Evolutionary conservation across 345 rosid species (phyloP).

Genomic region (Laguncularia racemosa): DNA sequence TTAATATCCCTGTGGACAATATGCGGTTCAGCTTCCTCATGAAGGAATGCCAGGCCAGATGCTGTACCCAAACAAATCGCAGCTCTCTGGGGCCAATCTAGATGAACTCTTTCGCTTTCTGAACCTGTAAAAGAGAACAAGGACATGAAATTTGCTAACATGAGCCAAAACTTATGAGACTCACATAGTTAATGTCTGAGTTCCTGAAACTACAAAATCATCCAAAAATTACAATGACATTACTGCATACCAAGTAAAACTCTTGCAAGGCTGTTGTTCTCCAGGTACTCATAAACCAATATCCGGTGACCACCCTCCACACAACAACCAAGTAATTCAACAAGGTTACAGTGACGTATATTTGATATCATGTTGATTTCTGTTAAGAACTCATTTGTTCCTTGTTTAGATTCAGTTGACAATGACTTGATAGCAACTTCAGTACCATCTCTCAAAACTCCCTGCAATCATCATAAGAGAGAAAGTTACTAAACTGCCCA

Average conservation of each 20-base stretch:
- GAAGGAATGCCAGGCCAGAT: constrained; percentile 59
- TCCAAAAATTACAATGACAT: background rate
- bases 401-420: constrained; percentile 62
- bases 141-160: constrained; percentile 1
- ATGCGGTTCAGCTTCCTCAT: constrained; percentile 50
- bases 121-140: constrained; percentile 34
- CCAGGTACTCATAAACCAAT: constrained; percentile 56
- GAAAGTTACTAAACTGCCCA: no score
- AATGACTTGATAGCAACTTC: constrained; percentile 51
- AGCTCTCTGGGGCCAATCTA: constrained; percentile 56
- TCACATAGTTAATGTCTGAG: background rate
- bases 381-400: constrained; percentile 46
- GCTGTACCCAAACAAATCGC: constrained; percentile 62
- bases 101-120: constrained; percentile 30
- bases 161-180: background rate
- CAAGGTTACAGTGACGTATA: constrained; percentile 53
- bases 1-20: constrained; percentile 78
- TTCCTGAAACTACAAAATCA: constrained; percentile 1
- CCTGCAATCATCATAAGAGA: constrained; percentile 23
- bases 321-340: constrained; percentile 62
- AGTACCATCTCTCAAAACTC: constrained; percentile 47
- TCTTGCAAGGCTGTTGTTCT: constrained; percentile 64
- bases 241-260: constrained; percentile 39
- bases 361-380: constrained; percentile 54
- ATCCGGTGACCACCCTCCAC: constrained; percentile 41